Conservation (phyloP, 257 asterid species). For the Hygrophila difformis region DNA sequence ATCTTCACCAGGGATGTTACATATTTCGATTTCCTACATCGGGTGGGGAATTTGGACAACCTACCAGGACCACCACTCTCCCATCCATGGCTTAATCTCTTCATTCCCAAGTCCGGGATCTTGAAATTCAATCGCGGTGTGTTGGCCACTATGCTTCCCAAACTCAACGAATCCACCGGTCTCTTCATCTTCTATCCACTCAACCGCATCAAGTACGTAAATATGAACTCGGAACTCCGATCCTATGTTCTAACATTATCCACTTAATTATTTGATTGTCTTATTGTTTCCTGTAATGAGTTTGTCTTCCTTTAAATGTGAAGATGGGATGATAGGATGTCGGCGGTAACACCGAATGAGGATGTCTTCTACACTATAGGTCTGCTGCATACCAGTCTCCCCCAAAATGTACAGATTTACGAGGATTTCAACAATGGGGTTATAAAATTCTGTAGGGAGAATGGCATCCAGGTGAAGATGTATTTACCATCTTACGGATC, state of each 20-base stretch:
- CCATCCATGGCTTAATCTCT: no score
- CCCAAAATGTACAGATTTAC: constrained; percentile 13
- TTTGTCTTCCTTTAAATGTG: neutral
- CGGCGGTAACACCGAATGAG: constrained; percentile 27
- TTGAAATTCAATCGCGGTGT: constrained; percentile 36
- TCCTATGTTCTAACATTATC: neutral
- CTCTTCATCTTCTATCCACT: constrained; percentile 54
- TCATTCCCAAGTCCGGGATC: no score
- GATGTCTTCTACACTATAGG: constrained; percentile 24
- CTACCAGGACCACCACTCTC: no score
- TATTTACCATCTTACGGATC: no score
- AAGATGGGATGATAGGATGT: constrained; percentile 27
- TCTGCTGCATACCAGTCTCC: constrained; percentile 13
- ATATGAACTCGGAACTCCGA: no score
- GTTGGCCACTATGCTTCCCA: constrained; percentile 33
- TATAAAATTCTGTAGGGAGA: constrained; percentile 14
- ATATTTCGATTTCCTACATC: constrained; percentile 17
- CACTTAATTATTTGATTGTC: neutral
- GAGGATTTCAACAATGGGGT: constrained; percentile 20
- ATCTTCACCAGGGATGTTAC: constrained; percentile 13
- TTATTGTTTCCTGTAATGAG: no score
- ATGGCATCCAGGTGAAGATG: constrained; percentile 21
- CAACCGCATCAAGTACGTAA: constrained; percentile 21
- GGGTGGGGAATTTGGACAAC: no score
- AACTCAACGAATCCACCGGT: constrained; percentile 26